Percentiles rank a stretch among this genome's conserved stretches.
phyloP scores from a whole-genome alignment of 176 grass and related monocot genomes.

The Triticum aestivum region IWGSC_CS_RefSeq_v2.1 NC_057796.1:403105833-403106332 shows the following conservation, averaged over 20 bases:
- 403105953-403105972: too few relatives aligned
- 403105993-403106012: not conserved
- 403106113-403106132: not conserved
- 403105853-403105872: not conserved
- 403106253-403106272: not conserved
- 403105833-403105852: not conserved
- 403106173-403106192: not conserved
- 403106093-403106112: too few relatives aligned
- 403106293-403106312: not conserved
- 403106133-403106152: not conserved
- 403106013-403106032: not conserved
- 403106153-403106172: not conserved
- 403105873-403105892: not conserved
- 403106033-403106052: not conserved
- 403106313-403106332: not conserved
- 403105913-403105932: not conserved
- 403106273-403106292: not conserved
- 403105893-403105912: not conserved
- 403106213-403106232: not conserved
- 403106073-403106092: not conserved
- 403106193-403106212: not conserved
- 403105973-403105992: not conserved
- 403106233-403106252: not conserved
- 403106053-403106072: not conserved
- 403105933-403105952: not conserved